Evolutionary conservation across 148 eudicot species (phyloP).

Genomic region (Fagopyrum esculentum): DNA sequence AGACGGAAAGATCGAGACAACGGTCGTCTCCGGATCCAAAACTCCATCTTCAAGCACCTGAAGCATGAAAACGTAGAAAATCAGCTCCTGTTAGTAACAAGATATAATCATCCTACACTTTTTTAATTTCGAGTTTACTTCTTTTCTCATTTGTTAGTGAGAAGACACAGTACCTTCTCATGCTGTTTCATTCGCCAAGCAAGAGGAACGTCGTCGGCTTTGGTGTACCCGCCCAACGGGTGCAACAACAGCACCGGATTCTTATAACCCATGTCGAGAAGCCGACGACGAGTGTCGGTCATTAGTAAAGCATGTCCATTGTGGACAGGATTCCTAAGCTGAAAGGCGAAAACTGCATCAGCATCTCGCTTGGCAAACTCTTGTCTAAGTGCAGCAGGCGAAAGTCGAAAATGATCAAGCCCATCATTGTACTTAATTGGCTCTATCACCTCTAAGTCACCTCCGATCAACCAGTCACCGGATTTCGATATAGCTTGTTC

Average conservation of each 20-base stretch:
- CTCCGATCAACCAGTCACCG: constrained; percentile 92
- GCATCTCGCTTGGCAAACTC: constrained; percentile 71
- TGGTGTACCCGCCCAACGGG: constrained; percentile 87
- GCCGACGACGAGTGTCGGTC: constrained; percentile 83
- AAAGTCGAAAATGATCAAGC: constrained; percentile 66
- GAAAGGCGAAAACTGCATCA: constrained; percentile 93
- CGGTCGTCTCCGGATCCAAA: constrained; percentile 88
- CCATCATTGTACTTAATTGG: constrained; percentile 78
- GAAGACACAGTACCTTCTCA: constrained; percentile 81
- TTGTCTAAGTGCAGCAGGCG: constrained; percentile 62
- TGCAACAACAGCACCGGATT: constrained; percentile 82
- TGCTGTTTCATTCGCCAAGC: constrained; percentile 95
- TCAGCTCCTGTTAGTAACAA: not conserved
- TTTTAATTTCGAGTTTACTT: too few species aligned
- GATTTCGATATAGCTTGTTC: constrained; percentile 62
- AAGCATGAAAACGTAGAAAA: not conserved
- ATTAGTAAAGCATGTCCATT: constrained; percentile 88
- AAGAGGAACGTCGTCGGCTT: constrained; percentile 92
- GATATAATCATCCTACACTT: too few species aligned
- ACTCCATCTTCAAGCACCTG: constrained; percentile 94
- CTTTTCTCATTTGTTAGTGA: too few species aligned
- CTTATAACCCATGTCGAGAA: constrained; percentile 89
- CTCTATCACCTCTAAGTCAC: constrained; percentile 76
- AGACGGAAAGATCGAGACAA: constrained; percentile 90
- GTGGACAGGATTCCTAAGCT: constrained; percentile 93